These are phyloP conservation scores for Nannizzia gypsea DNA, from an alignment of 2,329 filamentous ascomycete species.

Conservation along the genomic window DNA sequence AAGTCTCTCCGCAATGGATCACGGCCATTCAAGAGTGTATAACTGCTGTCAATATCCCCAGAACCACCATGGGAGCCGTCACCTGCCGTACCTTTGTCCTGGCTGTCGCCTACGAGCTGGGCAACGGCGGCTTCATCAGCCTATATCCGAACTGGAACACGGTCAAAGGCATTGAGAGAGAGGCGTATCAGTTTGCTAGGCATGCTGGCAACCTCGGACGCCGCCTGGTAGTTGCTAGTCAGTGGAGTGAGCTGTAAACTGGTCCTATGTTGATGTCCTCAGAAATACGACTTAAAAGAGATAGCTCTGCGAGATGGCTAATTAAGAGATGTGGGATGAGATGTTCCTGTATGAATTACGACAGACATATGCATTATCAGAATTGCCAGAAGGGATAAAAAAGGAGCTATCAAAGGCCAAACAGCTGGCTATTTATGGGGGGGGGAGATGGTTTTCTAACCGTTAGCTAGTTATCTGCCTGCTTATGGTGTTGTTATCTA, in stretches of 20 bases:
- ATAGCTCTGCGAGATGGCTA: not conserved
- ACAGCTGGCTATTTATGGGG: no score
- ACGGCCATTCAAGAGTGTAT: not conserved
- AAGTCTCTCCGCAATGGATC: not conserved
- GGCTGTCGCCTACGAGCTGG: not conserved
- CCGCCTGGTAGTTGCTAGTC: not conserved
- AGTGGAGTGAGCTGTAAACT: not conserved
- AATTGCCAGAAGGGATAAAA: not conserved
- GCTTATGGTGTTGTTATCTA: no score
- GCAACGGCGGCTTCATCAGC: not conserved
- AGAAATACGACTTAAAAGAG: no score
- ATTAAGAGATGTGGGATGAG: not conserved
- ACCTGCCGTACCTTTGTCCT: not conserved
- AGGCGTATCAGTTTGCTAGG: not conserved
- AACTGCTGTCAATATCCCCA: not conserved
- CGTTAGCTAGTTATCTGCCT: no score
- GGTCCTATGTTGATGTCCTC: not conserved
- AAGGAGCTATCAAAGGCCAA: no score
- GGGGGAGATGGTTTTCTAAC: no score
- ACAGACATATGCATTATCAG: not conserved
- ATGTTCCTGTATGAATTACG: not conserved
- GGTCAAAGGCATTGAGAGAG: not conserved
- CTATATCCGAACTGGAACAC: not conserved
- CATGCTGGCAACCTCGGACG: not conserved
- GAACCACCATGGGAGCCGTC: not conserved